These are phyloP conservation scores for Nidula niveotomentosa DNA, from an alignment of 1,284 basidiomycete species.

Conservation along the genomic window DNA sequence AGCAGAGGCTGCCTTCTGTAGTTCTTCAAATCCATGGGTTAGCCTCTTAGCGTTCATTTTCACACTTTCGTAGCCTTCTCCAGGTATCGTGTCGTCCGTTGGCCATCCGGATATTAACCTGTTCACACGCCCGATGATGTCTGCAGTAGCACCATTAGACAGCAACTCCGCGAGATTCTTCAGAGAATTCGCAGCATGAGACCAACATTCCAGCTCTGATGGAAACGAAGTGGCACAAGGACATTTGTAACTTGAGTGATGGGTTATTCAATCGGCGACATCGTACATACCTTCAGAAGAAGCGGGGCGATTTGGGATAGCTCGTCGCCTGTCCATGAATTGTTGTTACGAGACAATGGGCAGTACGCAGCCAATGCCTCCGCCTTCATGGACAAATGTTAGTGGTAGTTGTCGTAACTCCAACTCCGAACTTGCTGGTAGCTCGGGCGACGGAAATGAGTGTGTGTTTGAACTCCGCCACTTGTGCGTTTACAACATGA, in stretches of 20 bases:
- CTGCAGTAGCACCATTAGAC: conserved; percentile 44
- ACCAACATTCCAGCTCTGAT: conserved; percentile 71
- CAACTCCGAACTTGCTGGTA: background rate
- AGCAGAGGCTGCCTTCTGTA: conserved; percentile 55
- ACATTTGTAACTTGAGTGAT: background rate
- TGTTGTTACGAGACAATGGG: background rate
- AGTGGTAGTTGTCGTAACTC: background rate
- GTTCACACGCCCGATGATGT: conserved; percentile 70
- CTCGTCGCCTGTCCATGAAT: conserved; percentile 55
- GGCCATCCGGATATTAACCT: conserved; percentile 71
- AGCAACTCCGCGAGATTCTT: conserved; percentile 53
- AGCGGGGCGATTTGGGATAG: conserved; percentile 48
- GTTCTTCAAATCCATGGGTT: conserved; percentile 55
- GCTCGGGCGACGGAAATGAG: no score
- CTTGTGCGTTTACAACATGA: no score
- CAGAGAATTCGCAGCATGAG: conserved; percentile 58
- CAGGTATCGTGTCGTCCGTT: conserved; percentile 61
- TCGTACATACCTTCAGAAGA: conserved; percentile 54
- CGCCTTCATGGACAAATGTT: no score
- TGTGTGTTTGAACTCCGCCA: no score
- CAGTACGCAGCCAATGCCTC: no score
- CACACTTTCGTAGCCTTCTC: conserved; percentile 64
- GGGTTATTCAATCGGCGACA: conserved; percentile 4
- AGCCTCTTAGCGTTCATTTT: conserved; percentile 66
- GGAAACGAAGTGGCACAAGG: background rate